Conservation (phyloP, 73 alveolate species). For the Tetrahymena malaccensis region DNA sequence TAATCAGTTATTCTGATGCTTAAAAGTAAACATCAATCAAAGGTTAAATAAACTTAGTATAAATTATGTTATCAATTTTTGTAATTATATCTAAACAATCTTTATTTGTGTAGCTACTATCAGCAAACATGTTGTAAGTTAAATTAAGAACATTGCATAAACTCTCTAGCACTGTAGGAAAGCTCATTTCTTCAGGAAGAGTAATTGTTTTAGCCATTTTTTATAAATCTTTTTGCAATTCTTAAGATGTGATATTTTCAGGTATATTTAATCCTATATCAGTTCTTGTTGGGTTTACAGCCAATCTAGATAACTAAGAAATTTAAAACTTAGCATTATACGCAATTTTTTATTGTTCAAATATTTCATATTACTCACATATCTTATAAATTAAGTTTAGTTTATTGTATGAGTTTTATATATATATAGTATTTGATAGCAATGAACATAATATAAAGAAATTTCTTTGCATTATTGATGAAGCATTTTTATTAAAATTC, state of each 20-base stretch:
- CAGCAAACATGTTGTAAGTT: not conserved
- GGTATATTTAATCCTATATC: not conserved
- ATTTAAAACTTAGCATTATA: not conserved
- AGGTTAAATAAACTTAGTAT: not conserved
- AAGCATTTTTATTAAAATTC: not conserved
- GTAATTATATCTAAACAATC: not conserved
- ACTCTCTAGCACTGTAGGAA: not conserved
- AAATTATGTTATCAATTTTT: not conserved
- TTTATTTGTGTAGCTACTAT: not conserved
- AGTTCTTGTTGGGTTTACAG: not conserved
- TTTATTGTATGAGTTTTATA: not conserved
- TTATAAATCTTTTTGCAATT: not conserved
- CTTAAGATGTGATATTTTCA: not conserved
- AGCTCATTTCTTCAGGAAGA: not conserved
- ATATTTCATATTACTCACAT: not conserved
- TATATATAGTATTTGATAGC: not conserved
- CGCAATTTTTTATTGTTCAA: not conserved
- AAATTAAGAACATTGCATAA: not conserved
- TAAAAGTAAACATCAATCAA: not conserved
- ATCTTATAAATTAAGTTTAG: not conserved
- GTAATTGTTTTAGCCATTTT: not conserved
- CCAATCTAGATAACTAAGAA: not conserved
- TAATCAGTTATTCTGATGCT: not conserved
- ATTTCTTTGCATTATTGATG: not conserved
- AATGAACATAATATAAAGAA: not conserved